Evolutionary conservation across 768 basidiomycete genomes (phyloP), one percentile per base, ranked within the genome.

Genomic region (Suillus cothurnatus): DNA sequence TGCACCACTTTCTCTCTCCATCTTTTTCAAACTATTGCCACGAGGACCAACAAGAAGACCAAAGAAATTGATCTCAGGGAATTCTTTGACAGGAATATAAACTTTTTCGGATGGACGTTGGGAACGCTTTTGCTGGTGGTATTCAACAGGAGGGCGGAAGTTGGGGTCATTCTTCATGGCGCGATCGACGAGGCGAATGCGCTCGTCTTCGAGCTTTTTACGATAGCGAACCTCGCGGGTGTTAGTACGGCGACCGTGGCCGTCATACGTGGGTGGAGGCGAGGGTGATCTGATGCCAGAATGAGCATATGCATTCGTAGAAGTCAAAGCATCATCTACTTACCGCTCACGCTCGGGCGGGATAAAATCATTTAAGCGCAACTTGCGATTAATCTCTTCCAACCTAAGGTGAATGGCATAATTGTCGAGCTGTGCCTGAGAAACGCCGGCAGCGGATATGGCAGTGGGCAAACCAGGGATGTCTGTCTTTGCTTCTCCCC

Each of bases 11-110:
- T 98, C 94, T 64, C 93, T 85, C 78, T 99, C 97, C 97, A 99
- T 99, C 80, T 95, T 96, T 86, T 99, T 99, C 85, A 99, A 81
- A 81, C 96, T 96, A 76, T 99, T 99, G 55, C 97, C 97, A 73
- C 97, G 92, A 73, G 97, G 97, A 45, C 97, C 97, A 68, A 99
- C 97, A 66, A 99, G 87, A 67, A 99, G 83, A 71, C 97, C 97
- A 72, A 99, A 99, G 81, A 99, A 99, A 77, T 99, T 99, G 84
- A 99, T 99, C 80, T 99, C 97, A 2, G 97, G 97, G 71, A 99
- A 99, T 79, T 99, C 97, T 78, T 99, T 99, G 76, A 98, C 96
- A 47, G 97, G 97, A 66, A 99, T 98, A 76, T 99, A 99, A 67
- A 99, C 97, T 80, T 99, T 99, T 66, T 99, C 97, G 39, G 93